phyloP scores from a whole-genome alignment of 106 monocot species.

The Hemerocallis citrina region DNA sequence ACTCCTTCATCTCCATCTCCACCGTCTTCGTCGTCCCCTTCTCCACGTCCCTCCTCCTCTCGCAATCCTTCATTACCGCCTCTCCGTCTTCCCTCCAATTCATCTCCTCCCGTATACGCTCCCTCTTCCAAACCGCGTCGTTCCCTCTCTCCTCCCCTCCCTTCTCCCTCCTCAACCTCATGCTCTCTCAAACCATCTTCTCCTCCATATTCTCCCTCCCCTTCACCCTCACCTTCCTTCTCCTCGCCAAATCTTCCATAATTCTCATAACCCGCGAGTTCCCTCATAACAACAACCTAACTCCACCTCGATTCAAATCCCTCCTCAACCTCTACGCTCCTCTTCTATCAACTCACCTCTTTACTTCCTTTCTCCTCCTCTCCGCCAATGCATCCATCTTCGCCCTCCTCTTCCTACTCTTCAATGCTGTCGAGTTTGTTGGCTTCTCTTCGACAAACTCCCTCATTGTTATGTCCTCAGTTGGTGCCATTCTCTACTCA shows the following conservation, averaged over 20 bases:
- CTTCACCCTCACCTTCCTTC: no score
- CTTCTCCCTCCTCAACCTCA: constrained; percentile 34
- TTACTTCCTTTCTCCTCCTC: constrained; percentile 33
- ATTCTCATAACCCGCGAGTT: constrained; percentile 13
- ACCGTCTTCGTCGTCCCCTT: constrained; percentile 46
- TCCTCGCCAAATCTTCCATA: constrained; percentile 51
- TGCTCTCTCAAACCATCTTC: no score
- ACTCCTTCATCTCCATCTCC: constrained; percentile 36
- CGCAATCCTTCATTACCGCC: constrained; percentile 19
- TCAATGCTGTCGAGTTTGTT: constrained; percentile 31
- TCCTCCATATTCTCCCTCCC: constrained; percentile 44
- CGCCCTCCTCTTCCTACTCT: constrained; percentile 39
- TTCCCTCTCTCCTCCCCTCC: constrained; percentile 44
- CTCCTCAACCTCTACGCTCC: constrained; percentile 27
- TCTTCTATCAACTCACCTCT: constrained; percentile 43
- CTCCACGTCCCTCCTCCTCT: constrained; percentile 43
- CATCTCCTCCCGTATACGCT: constrained; percentile 27
- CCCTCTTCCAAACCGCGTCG: constrained; percentile 47
- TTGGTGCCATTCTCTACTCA: constrained; percentile 42
- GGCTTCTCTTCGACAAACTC: constrained; percentile 16
- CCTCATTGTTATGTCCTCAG: constrained; percentile 22
- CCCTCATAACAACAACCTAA: background rate
- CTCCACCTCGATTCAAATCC: constrained; percentile 8
- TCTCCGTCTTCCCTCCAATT: constrained; percentile 14
- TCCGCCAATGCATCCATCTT: constrained; percentile 52